phyloP scores from a whole-genome alignment of 2,329 filamentous ascomycete genomes.

The Fusarium buharicum region DNA sequence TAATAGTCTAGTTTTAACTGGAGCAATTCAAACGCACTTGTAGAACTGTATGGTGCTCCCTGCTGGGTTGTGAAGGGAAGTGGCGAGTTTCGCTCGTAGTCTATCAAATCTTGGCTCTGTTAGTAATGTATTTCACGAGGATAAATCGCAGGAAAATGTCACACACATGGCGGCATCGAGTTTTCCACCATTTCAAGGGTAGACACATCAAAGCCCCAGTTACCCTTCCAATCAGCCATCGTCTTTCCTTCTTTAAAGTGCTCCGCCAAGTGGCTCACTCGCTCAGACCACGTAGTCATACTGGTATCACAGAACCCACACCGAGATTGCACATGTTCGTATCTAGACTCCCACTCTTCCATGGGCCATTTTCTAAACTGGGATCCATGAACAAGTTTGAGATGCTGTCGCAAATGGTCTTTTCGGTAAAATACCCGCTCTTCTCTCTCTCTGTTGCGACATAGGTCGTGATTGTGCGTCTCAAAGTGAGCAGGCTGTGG shows the following conservation, averaged over 20 bases:
- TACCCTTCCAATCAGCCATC: slow-evolving; percentile 58
- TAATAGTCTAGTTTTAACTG: slow-evolving; percentile 51
- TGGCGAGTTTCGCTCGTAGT: slow-evolving; percentile 34
- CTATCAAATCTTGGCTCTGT: slow-evolving; percentile 25
- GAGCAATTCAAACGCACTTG: slow-evolving; percentile 50
- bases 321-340: slow-evolving; percentile 51
- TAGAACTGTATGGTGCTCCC: slow-evolving; percentile 32
- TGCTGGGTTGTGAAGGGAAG: slow-evolving; percentile 38
- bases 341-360: slow-evolving; percentile 52
- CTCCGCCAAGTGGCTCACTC: slow-evolving; percentile 54
- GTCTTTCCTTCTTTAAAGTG: slow-evolving; percentile 55
- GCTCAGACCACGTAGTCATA: slow-evolving; percentile 52
- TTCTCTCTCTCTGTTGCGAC: slow-evolving; percentile 50
- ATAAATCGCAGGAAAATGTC: rapidly evolving
- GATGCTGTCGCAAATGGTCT: slow-evolving; percentile 57
- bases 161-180: slow-evolving; percentile 55
- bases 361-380: slow-evolving; percentile 58
- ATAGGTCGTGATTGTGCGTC: slow-evolving; percentile 55
- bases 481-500: slow-evolving; percentile 51
- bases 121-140: neutral
- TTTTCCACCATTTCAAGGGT: slow-evolving; percentile 54
- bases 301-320: slow-evolving; percentile 55
- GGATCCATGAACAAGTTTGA: slow-evolving; percentile 54
- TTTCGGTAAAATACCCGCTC: slow-evolving; percentile 58
- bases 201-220: slow-evolving; percentile 54